Evolutionary conservation across 495 filamentous ascomycete genomes (phyloP).

Genomic region (Aspergillus bridgeri): DNA sequence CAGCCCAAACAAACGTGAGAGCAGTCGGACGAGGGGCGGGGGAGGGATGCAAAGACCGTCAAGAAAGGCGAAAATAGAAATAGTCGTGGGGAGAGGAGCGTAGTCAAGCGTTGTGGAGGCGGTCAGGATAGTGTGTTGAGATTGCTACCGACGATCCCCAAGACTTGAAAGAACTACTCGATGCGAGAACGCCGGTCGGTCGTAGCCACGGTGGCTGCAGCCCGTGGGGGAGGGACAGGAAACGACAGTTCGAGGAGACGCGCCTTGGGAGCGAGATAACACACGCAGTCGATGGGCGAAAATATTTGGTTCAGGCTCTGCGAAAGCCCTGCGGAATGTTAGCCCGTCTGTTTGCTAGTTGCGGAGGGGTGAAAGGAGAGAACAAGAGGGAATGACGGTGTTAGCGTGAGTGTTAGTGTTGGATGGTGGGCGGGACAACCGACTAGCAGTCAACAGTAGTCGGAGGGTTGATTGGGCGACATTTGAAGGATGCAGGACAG

Average conservation of each 20-base stretch:
- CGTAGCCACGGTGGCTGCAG: not conserved
- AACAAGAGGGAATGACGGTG: not conserved
- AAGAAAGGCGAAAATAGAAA: conserved; percentile 2
- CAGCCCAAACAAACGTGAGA: not conserved
- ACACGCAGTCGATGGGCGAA: not conserved
- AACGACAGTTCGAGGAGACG: not conserved
- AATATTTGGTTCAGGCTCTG: not conserved
- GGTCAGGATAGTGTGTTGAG: conserved; percentile 21
- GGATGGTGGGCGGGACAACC: not conserved
- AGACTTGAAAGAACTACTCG: not conserved
- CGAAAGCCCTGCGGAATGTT: not conserved
- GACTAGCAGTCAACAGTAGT: no score
- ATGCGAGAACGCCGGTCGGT: not conserved
- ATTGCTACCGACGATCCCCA: conserved; percentile 13
- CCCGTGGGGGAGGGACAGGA: not conserved
- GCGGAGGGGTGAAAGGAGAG: not conserved
- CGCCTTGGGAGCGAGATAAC: not conserved
- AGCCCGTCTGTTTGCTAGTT: not conserved
- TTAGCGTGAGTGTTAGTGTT: not conserved
- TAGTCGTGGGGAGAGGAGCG: conserved; percentile 9
- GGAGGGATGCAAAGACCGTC: not conserved
- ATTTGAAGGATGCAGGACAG: no score
- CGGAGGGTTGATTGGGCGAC: no score
- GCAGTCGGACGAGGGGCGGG: not conserved
- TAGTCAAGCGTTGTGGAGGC: conserved; percentile 19